Evolutionary conservation across 2,329 filamentous ascomycete species (phyloP), one percentile per base, ranked within the genome.

Genomic region (Myriosclerotinia curreyana): DNA sequence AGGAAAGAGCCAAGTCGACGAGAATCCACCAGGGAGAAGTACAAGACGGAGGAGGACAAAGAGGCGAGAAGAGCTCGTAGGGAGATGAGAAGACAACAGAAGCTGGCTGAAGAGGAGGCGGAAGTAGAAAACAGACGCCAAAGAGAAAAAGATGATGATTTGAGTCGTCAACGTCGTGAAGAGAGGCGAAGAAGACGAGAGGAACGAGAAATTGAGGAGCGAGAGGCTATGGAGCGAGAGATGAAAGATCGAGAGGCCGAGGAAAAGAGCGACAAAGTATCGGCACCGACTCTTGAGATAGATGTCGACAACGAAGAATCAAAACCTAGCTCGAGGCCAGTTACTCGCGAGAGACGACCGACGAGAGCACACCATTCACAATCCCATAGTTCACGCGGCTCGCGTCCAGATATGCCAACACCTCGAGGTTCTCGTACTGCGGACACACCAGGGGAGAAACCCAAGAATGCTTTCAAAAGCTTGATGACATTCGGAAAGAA

Each of bases 11-110:
- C 53, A 34, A 63, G 44, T 62, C 64, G 56, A 44, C 50, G 58
- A 66, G 36, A 60, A 56, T 36, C 66, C 59, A 38, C 52, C 20
- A 66, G 54, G 36, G 69, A 67, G 17, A 68, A 64, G 14, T 66
- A 69, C 38, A 64, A 65, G 31, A 62, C 50, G 3, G 71, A 70
- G 31, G 69, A 71, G 60, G 72, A 72, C 12, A 67, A 62, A 46
- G 71, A 73, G 59, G 68, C 68, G 4, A 65, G 69, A 48, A 63
- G 66, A 31, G 62, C 63, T 17, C 64, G 70, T 15, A 68, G 61
- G n/a, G 71, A 73, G 49, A 62, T 65, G 14, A 70, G 71, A 36
- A 70, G 67, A 40, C 58, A 68, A 40, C 28, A 40, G 20, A 60
- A 28, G 28, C 20, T 50, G 14, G 62, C 55, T 20, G n/a, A 60